Conservation (phyloP, 2,329 filamentous ascomycete species). For the Monilinia aucupariae region DNA sequence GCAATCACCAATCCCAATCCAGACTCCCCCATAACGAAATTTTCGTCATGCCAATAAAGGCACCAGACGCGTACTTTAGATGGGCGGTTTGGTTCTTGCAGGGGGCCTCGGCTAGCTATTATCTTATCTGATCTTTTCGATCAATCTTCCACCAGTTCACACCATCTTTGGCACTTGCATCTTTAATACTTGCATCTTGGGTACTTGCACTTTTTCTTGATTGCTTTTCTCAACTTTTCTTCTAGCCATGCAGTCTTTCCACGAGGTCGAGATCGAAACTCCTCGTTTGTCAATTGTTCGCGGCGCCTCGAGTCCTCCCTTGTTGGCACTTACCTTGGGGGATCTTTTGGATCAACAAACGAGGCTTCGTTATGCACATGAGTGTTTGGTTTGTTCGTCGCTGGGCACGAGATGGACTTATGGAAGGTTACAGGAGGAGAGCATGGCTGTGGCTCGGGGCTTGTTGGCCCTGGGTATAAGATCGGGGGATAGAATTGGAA, state of each 20-base stretch:
- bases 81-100: background rate
- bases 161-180: background rate
- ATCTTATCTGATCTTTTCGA: constrained; percentile 18
- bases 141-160: background rate
- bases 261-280: constrained; percentile 8
- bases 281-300: constrained; percentile 7
- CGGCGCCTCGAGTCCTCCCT: constrained; percentile 8
- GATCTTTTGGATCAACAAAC: constrained; percentile 13
- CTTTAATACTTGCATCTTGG: background rate
- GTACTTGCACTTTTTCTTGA: background rate
- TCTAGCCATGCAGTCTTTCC: constrained; percentile 10
- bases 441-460: constrained; percentile 47
- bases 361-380: background rate
- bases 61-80: background rate
- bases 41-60: constrained; percentile 8
- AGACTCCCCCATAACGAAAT: background rate
- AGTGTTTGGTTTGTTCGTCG: constrained; percentile 8
- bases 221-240: background rate
- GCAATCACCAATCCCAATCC: background rate
- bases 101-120: background rate
- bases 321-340: constrained; percentile 11
- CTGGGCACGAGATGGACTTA: constrained; percentile 13
- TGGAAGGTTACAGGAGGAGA: constrained; percentile 1
- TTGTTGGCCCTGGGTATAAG: constrained; percentile 43
- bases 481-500: constrained; percentile 24